phyloP scores from a whole-genome alignment of 331 rosid species.

The Telfairia occidentalis region DNA sequence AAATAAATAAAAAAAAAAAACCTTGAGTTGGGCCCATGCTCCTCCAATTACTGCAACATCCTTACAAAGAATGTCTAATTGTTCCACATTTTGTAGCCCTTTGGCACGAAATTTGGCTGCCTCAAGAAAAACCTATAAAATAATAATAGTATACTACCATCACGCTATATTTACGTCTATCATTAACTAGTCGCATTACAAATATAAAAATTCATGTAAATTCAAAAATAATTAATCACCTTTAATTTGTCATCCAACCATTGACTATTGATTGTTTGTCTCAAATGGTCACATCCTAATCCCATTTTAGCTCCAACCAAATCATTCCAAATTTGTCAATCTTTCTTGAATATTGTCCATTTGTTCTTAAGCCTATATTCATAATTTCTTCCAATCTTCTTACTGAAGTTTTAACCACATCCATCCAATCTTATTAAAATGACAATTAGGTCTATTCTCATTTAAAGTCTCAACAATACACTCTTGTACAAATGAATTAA shows the following conservation, averaged over 20 bases:
- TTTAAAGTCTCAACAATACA: neutral
- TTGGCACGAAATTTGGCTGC: neutral
- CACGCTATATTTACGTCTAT: neutral
- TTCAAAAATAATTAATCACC: neutral
- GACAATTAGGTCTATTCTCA: neutral
- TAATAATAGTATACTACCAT: neutral
- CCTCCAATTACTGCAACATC: neutral
- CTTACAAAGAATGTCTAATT: neutral
- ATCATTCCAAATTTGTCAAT: constrained; percentile 3
- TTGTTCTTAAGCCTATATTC: neutral
- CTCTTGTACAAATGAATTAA: neutral
- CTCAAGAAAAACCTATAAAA: neutral
- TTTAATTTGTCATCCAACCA: neutral
- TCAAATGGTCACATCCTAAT: neutral
- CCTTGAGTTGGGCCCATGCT: neutral
- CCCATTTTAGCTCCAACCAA: neutral
- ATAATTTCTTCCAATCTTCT: neutral
- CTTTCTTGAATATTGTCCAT: neutral
- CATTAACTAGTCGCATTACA: neutral
- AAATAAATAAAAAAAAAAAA: neutral
- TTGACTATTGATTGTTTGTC: neutral
- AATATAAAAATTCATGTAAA: neutral
- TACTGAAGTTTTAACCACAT: constrained; percentile 4
- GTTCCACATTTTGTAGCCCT: neutral
- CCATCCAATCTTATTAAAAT: neutral